Conservation (phyloP, 2,329 filamentous ascomycete genomes). For the Emericellopsis cladophorae region DNA sequence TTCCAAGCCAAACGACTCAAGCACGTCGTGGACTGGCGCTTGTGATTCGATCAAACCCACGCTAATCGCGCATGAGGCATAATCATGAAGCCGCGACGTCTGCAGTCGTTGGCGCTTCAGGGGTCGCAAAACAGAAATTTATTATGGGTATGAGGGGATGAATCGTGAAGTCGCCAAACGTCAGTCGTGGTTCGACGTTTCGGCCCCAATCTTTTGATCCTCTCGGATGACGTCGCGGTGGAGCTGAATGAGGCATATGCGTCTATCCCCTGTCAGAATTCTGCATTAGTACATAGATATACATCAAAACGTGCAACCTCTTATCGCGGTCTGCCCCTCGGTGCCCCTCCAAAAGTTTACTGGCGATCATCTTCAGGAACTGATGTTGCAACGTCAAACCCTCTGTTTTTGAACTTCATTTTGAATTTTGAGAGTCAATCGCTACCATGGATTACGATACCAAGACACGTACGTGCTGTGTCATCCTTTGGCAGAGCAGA, state of each 20-base stretch:
- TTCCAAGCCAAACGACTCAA: no score
- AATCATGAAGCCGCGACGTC: no score
- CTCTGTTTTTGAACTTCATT: background rate
- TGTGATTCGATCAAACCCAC: no score
- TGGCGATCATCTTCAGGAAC: no score
- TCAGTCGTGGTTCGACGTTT: background rate
- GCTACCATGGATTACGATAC: conserved; percentile 59
- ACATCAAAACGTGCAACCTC: background rate
- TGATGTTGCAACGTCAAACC: background rate
- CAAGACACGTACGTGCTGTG: conserved; percentile 47
- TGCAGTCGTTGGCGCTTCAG: no score
- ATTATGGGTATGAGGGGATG: conserved; percentile 1
- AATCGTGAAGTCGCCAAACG: background rate
- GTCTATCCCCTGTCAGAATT: background rate
- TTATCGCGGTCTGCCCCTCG: background rate
- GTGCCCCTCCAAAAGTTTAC: background rate
- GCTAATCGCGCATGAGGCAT: no score
- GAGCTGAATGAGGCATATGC: background rate
- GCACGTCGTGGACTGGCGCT: no score
- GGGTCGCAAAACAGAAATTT: background rate
- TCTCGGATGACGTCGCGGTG: conserved; percentile 1
- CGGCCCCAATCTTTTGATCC: conserved; percentile 1
- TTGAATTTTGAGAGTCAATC: background rate
- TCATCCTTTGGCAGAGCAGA: background rate
- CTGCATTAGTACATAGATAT: background rate